Evolutionary conservation across 78 protist species (phyloP), one percentile per base, ranked within the genome.

Genomic region (Cavenderia fasciculata): DNA sequence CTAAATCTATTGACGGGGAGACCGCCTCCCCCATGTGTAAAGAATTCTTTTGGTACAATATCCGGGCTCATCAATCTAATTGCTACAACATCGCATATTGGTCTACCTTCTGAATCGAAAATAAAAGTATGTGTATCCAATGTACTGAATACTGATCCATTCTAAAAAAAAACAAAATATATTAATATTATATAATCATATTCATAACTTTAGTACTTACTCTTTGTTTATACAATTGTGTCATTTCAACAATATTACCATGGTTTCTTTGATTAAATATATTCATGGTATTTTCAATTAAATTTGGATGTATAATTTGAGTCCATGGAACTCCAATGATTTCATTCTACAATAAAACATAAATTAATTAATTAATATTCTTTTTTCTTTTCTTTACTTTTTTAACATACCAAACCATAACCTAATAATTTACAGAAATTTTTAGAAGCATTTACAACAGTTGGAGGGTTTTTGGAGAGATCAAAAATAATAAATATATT

Each of bases 291-390:
- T 40, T 68, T 43, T 82, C 90, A 16, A 82, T 82, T 29, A 57
- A 38, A 51, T 54, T 69, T 31, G 76, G 90, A 29, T 65, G 90
- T 4, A 72, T 82, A 14, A 82, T 82, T 56, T 82, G 77, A 1
- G 90, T 82, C 90, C 90, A 82, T n/a, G 90, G 71, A 57, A 66
- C 12, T 57, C 90, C 90, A n/a, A 82, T 82, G 2, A 82, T 40
- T n/a, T 82, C 90, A 44, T 68, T 68, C 74, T 51, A 68, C 7
- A 40, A 68, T 25, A n/a, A 18, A 14, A 3, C 5, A 5, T 51
- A n/a, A 34, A 34, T 52, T n/a, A 10, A 16, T 71, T 29, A 27
- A 23, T 44, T 4, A 25, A 29, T 46, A 18, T 18, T 14, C 25
- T 5, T 29, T 33, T 70, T 29, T 16, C 14, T 23, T 33, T 27